phyloP scores from a whole-genome alignment of 345 rosid genomes.

The Lepidium africanum region DNA sequence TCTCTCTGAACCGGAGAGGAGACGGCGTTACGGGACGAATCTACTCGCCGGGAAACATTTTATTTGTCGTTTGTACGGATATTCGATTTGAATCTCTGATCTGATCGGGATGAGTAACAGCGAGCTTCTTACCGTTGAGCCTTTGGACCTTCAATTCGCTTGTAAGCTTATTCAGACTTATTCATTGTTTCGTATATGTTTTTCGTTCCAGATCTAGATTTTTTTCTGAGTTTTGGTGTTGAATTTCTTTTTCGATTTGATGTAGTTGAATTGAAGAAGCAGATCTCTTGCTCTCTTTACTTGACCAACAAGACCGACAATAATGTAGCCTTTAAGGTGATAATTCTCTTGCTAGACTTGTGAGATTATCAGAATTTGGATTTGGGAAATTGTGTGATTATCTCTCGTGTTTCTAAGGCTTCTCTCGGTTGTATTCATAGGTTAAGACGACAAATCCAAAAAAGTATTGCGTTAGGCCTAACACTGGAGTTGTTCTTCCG shows the following conservation, averaged over 20 bases:
- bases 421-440: slow-evolving; percentile 28
- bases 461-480: slow-evolving; percentile 86
- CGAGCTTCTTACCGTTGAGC: slow-evolving; percentile 66
- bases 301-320: slow-evolving; percentile 73
- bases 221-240: not conserved
- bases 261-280: slow-evolving; percentile 85
- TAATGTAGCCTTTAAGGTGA: slow-evolving; percentile 76
- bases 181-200: not conserved
- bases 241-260: slow-evolving; percentile 1
- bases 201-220: slow-evolving; percentile 10
- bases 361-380: not conserved
- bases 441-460: slow-evolving; percentile 89
- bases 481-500: slow-evolving; percentile 68
- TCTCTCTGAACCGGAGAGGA: slow-evolving; percentile 23
- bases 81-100: slow-evolving; percentile 9
- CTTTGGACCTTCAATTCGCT: slow-evolving; percentile 73
- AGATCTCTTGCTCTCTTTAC: slow-evolving; percentile 70
- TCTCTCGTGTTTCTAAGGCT: not conserved
- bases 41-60: not conserved
- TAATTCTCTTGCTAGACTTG: not conserved
- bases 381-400: not conserved
- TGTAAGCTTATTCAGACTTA: slow-evolving; percentile 53
- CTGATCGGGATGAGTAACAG: slow-evolving; percentile 45
- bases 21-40: slow-evolving; percentile 16
- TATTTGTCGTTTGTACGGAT: not conserved